A percentile compares a stretch with the other conserved stretches of the same genome.
These are phyloP conservation scores for Crepidotus variabilis DNA, from an alignment of 768 basidiomycete genomes.

Conservation along the genomic window DNA sequence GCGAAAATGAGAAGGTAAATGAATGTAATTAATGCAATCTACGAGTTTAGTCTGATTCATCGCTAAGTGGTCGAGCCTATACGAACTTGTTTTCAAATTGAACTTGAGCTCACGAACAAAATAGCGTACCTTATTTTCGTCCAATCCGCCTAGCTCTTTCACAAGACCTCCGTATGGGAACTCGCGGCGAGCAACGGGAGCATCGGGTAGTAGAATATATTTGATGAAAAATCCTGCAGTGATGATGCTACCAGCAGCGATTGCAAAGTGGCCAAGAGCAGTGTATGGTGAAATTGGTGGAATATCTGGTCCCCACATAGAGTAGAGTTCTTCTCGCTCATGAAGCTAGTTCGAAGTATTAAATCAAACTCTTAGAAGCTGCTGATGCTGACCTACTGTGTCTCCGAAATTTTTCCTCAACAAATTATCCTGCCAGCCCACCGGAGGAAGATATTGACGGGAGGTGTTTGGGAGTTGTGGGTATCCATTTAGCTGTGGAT, in stretches of 20 bases:
- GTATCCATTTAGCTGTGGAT: constrained; percentile 72
- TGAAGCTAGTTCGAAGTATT: constrained; percentile 54
- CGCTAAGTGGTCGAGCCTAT: constrained; percentile 24
- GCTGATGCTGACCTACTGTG: constrained; percentile 41
- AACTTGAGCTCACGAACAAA: neutral
- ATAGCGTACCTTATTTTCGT: constrained; percentile 67
- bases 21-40: neutral
- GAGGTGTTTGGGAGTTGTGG: constrained; percentile 68
- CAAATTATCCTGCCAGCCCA: constrained; percentile 74
- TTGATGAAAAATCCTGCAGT: constrained; percentile 59
- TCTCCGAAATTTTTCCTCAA: constrained; percentile 82
- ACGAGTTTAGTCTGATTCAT: constrained; percentile 7
- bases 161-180: constrained; percentile 78
- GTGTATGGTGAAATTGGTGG: constrained; percentile 54
- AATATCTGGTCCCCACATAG: constrained; percentile 86
- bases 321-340: constrained; percentile 75
- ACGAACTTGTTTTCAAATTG: neutral
- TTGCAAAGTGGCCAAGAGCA: constrained; percentile 63
- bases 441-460: constrained; percentile 57
- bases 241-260: constrained; percentile 61
- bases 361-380: constrained; percentile 11
- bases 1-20: neutral
- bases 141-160: constrained; percentile 72
- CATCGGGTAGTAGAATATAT: constrained; percentile 50
- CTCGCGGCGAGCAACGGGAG: constrained; percentile 65